Base-by-base conservation (phyloP, 2,329 filamentous ascomycete species). In the Botrytis squamosa region DNA sequence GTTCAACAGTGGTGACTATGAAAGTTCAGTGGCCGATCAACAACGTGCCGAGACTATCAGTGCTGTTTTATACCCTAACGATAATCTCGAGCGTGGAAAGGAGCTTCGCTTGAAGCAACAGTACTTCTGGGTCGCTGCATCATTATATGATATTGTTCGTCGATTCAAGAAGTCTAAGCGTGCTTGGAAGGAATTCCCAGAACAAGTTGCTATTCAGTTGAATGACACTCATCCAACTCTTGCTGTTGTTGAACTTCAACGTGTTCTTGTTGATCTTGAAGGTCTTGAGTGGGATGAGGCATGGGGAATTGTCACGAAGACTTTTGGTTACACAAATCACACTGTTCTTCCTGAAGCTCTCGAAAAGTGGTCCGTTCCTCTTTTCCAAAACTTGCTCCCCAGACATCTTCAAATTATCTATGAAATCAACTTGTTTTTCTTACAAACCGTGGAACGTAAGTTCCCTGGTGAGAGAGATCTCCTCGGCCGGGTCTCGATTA, bases 41-140 rank as follows among this genome's bases (percentile, higher is more conserved):
- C 96, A 99, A 86, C 92, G 93, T 74, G 96, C 96, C n/a, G 96
- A 99, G 86, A 98, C 95, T 72, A 99, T 99, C 85, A 98, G 95
- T 70, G 95, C 95, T 46, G 96, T 99, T 22, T 85, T 99, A 63
- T 99, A 99, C 81, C 96, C 96, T 75, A 99, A 99, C 81, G 95
- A 98, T 84, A 98, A 97, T 83, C 89, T 99, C 63, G 95, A 98
- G 77, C 90, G 94, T 77, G 96, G 96, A 76, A 99, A 99, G 84
- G 96, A 99, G 86, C 90, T 99, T 76, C 93, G 96, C 71, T 85
- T 99, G 83, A 99, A 99, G 88, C 96, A 99, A 83, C 96, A 99
- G 83, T 99, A 99, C 87, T 99, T 99, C 85, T 99, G 96, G 96
- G 97, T 97, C 81, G 95, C 96, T 70, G 96, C 96, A 25, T 99